phyloP scores from a whole-genome alignment of 257 asterid genomes.

The Ilex asprella region DNA sequence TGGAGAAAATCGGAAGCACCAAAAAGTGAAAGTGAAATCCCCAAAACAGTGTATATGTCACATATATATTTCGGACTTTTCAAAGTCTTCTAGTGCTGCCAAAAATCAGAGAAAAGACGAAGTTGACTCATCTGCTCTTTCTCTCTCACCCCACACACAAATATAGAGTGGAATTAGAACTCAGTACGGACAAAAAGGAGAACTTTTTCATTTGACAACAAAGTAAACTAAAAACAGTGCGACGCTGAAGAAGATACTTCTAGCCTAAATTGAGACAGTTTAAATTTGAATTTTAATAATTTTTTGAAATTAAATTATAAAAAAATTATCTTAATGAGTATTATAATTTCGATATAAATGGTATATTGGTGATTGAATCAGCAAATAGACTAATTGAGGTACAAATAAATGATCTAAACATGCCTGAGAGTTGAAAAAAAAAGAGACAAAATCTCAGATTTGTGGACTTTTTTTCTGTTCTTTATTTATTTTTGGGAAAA shows the following conservation, averaged over 20 bases:
- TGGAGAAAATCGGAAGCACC: not conserved
- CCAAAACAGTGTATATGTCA: not conserved
- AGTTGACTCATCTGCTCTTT: constrained; percentile 17
- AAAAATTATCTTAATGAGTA: too few relatives aligned
- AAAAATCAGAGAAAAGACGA: constrained; percentile 18
- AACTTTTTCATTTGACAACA: not conserved
- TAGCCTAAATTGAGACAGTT: too few relatives aligned
- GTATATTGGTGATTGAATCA: too few relatives aligned
- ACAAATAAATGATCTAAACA: too few relatives aligned
- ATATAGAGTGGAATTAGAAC: constrained; percentile 9
- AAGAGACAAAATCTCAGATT: not conserved
- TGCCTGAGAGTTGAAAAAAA: too few relatives aligned
- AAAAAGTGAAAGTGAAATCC: too few relatives aligned
- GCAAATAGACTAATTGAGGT: too few relatives aligned
- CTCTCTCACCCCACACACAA: not conserved
- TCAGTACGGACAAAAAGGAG: constrained; percentile 25
- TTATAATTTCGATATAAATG: too few relatives aligned
- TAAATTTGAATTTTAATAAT: too few relatives aligned
- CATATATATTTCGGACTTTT: not conserved
- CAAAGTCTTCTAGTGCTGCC: not conserved
- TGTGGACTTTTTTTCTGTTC: too few relatives aligned
- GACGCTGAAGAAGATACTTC: not conserved
- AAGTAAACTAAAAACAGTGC: not conserved
- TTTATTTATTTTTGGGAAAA: too few relatives aligned
- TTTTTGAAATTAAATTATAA: too few relatives aligned